phyloP scores from a whole-genome alignment of 192 early-diverging fungal species.

The Rhizophlyctis rosea region DNA sequence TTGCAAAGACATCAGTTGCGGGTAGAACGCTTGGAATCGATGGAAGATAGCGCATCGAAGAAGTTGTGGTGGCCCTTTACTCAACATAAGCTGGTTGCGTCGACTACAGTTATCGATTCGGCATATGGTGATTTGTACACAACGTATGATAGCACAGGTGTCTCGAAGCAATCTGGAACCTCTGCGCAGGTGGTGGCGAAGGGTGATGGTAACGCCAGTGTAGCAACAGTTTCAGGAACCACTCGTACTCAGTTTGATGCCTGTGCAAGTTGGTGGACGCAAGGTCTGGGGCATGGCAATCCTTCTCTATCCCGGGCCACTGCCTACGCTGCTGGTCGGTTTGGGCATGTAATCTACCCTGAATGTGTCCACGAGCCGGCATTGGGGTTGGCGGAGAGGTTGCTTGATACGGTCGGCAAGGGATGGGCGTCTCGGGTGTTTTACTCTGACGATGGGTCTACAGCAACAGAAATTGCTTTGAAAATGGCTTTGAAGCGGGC shows the following conservation, averaged over 20 bases:
- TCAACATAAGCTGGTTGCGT: conserved; percentile 57
- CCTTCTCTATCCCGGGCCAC: conserved; percentile 54
- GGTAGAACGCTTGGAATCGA: conserved; percentile 52
- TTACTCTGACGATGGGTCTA: conserved; percentile 79
- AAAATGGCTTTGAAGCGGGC: conserved; percentile 70
- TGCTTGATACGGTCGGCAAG: conserved; percentile 51
- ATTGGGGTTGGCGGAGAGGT: conserved; percentile 52
- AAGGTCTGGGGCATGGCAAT: conserved; percentile 71
- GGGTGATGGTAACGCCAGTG: conserved; percentile 40
- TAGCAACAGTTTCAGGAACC: conserved; percentile 1
- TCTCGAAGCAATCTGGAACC: background rate
- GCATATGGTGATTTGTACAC: conserved; percentile 65
- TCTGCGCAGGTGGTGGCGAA: background rate
- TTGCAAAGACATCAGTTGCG: conserved; percentile 46
- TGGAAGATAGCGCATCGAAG: conserved; percentile 43
- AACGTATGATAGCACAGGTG: conserved; percentile 33
- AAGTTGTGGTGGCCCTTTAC: conserved; percentile 83
- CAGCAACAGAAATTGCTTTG: conserved; percentile 75
- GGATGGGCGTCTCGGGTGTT: conserved; percentile 71
- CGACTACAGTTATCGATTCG: conserved; percentile 72
- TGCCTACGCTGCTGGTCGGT: conserved; percentile 66
- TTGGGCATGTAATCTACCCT: conserved; percentile 80
- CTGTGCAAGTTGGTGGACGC: conserved; percentile 82
- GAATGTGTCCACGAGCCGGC: conserved; percentile 69
- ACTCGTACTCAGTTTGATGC: conserved; percentile 54